Evolutionary conservation across 2,329 filamentous ascomycete genomes (phyloP).

Genomic region (Elsinoe perseae): DNA sequence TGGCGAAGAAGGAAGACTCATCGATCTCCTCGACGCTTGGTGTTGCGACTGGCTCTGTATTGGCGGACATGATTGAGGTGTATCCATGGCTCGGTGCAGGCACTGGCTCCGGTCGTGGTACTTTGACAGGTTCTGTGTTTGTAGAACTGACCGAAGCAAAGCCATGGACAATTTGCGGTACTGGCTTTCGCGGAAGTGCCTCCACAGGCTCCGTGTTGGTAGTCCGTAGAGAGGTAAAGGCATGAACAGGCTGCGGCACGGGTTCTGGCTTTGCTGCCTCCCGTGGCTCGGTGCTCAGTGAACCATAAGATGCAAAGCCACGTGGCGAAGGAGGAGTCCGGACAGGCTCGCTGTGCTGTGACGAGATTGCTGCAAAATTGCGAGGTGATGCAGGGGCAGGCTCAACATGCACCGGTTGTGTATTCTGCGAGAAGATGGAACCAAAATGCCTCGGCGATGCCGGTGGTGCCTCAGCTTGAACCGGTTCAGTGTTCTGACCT

Average conservation of each 20-base stretch:
- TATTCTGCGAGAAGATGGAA: slow-evolving; percentile 37
- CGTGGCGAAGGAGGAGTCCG: slow-evolving; percentile 22
- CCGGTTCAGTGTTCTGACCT: slow-evolving; percentile 31
- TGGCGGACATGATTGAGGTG: slow-evolving; percentile 15
- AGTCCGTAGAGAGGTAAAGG: slow-evolving; percentile 26
- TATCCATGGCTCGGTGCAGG: slow-evolving; percentile 17
- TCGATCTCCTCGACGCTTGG: slow-evolving; percentile 5
- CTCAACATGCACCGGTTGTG: neutral
- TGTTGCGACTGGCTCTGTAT: slow-evolving; percentile 15
- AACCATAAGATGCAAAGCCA: slow-evolving; percentile 36
- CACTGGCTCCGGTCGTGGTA: slow-evolving; percentile 17
- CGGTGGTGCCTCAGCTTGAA: neutral
- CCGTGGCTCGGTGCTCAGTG: slow-evolving; percentile 30
- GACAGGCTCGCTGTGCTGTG: slow-evolving; percentile 30
- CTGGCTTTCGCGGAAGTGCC: neutral
- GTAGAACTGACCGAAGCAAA: slow-evolving; percentile 28
- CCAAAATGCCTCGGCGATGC: slow-evolving; percentile 32
- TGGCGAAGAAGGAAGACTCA: slow-evolving; percentile 7
- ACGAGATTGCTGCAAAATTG: slow-evolving; percentile 36
- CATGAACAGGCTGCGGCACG: slow-evolving; percentile 6
- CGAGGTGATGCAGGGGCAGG: slow-evolving; percentile 22
- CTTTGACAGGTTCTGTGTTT: slow-evolving; percentile 25
- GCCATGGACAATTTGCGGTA: slow-evolving; percentile 8
- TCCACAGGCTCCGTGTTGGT: slow-evolving; percentile 27
- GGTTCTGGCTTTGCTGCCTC: slow-evolving; percentile 5